These are phyloP conservation scores for Mycena polygramma DNA, from an alignment of 768 basidiomycete species.

Conservation along the genomic window DNA sequence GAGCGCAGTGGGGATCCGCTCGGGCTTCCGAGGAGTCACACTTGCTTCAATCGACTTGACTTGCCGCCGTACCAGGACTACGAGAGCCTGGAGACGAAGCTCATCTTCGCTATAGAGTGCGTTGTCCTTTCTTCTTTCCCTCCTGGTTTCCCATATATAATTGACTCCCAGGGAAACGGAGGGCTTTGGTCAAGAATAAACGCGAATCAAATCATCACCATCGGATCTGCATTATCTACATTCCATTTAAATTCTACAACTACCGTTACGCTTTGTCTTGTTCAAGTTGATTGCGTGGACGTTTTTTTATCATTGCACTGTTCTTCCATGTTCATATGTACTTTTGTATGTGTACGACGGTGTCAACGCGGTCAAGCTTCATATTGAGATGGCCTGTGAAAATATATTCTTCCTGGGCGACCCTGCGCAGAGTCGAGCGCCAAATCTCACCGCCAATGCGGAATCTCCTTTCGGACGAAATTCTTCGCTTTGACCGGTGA, in stretches of 20 bases:
- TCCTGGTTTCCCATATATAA: slow-evolving; percentile 13
- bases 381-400: neutral
- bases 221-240: neutral
- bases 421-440: neutral
- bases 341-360: neutral
- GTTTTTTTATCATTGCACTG: slow-evolving; percentile 11
- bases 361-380: neutral
- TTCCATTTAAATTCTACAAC: neutral
- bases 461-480: neutral
- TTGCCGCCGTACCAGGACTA: slow-evolving; percentile 92
- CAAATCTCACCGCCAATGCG: too few species aligned
- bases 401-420: neutral
- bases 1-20: slow-evolving; percentile 94
- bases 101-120: slow-evolving; percentile 87
- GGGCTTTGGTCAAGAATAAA: slow-evolving; percentile 77
- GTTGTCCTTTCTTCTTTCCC: slow-evolving; percentile 43
- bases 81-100: slow-evolving; percentile 87
- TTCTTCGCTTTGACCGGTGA: neutral
- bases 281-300: slow-evolving; percentile 8
- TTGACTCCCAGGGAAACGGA: slow-evolving; percentile 72
- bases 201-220: slow-evolving; percentile 23
- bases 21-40: slow-evolving; percentile 91
- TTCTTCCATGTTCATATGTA: slow-evolving; percentile 26
- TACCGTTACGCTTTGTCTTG: slow-evolving; percentile 1
- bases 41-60: slow-evolving; percentile 93